phyloP scores from a whole-genome alignment of 1,284 basidiomycete genomes.

The Phellopilus nigrolimitatus region DNA sequence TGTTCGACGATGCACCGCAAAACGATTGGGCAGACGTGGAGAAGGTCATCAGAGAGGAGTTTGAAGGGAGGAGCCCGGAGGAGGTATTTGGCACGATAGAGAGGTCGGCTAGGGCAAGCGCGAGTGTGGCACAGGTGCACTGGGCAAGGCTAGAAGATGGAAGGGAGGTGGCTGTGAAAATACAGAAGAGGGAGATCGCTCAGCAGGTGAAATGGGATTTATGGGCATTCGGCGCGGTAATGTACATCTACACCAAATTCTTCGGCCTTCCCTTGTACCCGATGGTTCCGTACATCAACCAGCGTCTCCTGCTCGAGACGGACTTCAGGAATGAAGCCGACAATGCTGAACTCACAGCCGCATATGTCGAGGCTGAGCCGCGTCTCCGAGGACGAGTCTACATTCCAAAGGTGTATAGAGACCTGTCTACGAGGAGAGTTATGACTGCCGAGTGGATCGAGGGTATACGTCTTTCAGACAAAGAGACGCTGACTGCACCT shows the following conservation, averaged over 20 bases:
- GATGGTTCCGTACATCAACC: constrained; percentile 76
- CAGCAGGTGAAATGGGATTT: constrained; percentile 86
- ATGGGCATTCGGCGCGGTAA: constrained; percentile 44
- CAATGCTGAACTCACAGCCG: constrained; percentile 59
- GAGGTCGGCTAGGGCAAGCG: constrained; percentile 70
- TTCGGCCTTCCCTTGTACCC: constrained; percentile 79
- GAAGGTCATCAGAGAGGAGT: constrained; percentile 69
- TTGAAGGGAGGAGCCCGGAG: constrained; percentile 60
- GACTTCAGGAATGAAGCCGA: constrained; percentile 73
- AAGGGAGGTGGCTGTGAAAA: constrained; percentile 78
- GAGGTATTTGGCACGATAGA: constrained; percentile 80
- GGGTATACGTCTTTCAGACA: constrained; percentile 73
- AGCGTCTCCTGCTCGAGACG: constrained; percentile 77
- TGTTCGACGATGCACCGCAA: constrained; percentile 85
- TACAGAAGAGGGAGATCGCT: constrained; percentile 85
- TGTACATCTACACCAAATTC: constrained; percentile 72
- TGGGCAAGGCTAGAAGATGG: constrained; percentile 58
- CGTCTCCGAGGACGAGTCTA: constrained; percentile 66
- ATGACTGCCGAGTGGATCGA: constrained; percentile 89
- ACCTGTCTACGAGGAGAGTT: constrained; percentile 70
- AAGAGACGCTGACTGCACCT: constrained; percentile 50
- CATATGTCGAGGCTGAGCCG: constrained; percentile 58
- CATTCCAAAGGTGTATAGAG: constrained; percentile 73
- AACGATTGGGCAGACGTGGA: constrained; percentile 68
- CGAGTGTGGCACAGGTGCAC: constrained; percentile 89